Base-by-base conservation (phyloP, 176 grass and related monocot species). In the Rhynchospora pubera region DNA sequence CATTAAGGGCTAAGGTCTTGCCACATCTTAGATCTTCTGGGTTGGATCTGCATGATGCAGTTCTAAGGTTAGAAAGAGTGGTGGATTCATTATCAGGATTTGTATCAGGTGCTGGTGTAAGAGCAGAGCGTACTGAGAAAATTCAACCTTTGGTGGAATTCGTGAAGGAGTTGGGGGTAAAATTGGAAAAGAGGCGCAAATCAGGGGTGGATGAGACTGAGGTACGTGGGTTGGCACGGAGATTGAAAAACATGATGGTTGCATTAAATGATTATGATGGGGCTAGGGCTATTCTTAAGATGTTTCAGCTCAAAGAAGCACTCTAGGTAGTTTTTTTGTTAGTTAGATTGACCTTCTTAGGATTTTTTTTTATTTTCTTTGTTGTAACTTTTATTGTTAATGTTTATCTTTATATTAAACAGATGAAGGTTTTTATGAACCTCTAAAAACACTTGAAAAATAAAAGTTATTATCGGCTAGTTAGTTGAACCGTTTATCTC, bases 231-330 rank as follows among this genome's bases (percentile, higher is more conserved):
- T 80, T 99, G 82, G 96, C 91, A 74, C 90, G 89, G 18, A 93
- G 92, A 68, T 86, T 99, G 67, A 99, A 93, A 83, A 87, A 84
- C 13, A 89, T 95, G 82, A 62, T 99, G 59, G 84, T 89, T 10
- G 51, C 21, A 13, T 84, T 95, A 59, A 88, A 93, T 73, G 92
- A 99, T 67, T 95, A 99, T n/a, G 92, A 99, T 77, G 92, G 86
- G 75, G 96, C 96, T 82, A 91, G 91, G 87, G 86, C 83, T 79
- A 90, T 99, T 77, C 85, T 77, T 53, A 93, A 86, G 89, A 72
- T 82, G 18, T 93, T 99, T 78, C 84, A 93, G 60, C 85, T 99
- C 63, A 95, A 85, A 89, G 96, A 99, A 93, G 92, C 96, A 77
- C 60, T 99, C 60, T 99, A 93, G 79, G 42, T 16, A 62, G 10